phyloP scores from a whole-genome alignment of 2,329 filamentous ascomycete genomes.

The Ophidiomyces ophidiicola region DNA sequence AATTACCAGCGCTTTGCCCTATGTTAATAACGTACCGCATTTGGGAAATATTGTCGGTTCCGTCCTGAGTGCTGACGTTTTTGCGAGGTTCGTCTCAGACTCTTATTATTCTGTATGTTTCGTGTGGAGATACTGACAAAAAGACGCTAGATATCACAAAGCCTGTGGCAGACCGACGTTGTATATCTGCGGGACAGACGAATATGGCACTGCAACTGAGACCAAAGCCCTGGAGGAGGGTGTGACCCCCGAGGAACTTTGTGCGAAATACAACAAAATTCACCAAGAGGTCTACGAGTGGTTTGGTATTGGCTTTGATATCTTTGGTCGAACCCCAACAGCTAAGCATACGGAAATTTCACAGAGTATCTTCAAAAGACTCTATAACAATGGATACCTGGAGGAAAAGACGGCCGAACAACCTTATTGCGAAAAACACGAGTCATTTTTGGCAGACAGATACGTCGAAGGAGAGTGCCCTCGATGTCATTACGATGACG shows the following conservation, averaged over 20 bases:
- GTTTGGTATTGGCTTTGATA: constrained; percentile 91
- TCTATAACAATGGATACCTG: constrained; percentile 80
- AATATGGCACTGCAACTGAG: constrained; percentile 93
- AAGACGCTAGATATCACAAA: constrained; percentile 16
- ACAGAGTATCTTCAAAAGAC: constrained; percentile 75
- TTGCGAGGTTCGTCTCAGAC: constrained; percentile 34
- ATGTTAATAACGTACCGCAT: constrained; percentile 70
- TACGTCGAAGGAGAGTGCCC: constrained; percentile 42
- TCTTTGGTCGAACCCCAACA: constrained; percentile 88
- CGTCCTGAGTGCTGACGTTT: constrained; percentile 81
- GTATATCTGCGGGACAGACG: constrained; percentile 58
- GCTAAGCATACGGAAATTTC: constrained; percentile 81
- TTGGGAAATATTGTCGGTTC: constrained; percentile 80
- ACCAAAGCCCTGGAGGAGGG: constrained; percentile 88
- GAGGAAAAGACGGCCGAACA: constrained; percentile 79
- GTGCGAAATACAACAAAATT: constrained; percentile 81
- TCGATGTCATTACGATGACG: constrained; percentile 50
- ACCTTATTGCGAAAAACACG: constrained; percentile 72
- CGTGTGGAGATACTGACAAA: background rate
- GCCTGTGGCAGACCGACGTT: constrained; percentile 17
- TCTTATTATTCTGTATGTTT: constrained; percentile 21
- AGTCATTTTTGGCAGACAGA: constrained; percentile 35
- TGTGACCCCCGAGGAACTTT: constrained; percentile 68
- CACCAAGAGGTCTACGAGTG: constrained; percentile 89
- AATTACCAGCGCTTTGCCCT: constrained; percentile 82